These are phyloP conservation scores for Diplocarpon rosae DNA, from an alignment of 2,329 filamentous ascomycete species.

Conservation along the genomic window DNA sequence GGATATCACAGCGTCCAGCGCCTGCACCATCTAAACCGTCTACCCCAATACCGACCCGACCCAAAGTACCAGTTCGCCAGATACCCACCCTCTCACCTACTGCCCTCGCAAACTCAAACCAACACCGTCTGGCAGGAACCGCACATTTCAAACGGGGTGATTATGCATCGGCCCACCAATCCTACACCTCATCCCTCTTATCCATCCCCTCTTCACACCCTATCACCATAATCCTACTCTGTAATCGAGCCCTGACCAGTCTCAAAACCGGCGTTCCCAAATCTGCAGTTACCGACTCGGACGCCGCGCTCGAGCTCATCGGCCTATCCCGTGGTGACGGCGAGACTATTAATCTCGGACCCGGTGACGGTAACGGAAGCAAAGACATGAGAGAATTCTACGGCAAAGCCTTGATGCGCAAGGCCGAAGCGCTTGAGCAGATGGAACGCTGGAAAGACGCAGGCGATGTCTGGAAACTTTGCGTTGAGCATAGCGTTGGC, in stretches of 20 bases:
- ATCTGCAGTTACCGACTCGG: constrained; percentile 73
- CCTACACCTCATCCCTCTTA: constrained; percentile 67
- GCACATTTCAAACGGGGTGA: constrained; percentile 91
- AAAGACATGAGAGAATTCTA: constrained; percentile 91
- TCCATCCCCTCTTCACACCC: constrained; percentile 71
- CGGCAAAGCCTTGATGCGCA: constrained; percentile 85
- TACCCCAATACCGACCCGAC: constrained; percentile 33
- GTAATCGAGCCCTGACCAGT: constrained; percentile 81
- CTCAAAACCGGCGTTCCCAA: constrained; percentile 90
- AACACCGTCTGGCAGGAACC: constrained; percentile 68
- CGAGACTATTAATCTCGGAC: constrained; percentile 63
- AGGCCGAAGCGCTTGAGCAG: constrained; percentile 90
- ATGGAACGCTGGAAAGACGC: constrained; percentile 92
- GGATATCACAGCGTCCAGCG: constrained; percentile 28
- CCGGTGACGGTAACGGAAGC: constrained; percentile 44
- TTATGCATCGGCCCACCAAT: constrained; percentile 73
- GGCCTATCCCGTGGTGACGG: constrained; percentile 67
- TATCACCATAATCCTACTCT: constrained; percentile 75
- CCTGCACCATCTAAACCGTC: constrained; percentile 33
- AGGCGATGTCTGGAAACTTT: constrained; percentile 65
- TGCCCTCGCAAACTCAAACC: constrained; percentile 64
- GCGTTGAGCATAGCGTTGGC: constrained; percentile 78
- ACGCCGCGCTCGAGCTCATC: constrained; percentile 69
- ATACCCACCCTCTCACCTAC: constrained; percentile 56
- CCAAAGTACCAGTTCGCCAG: constrained; percentile 36